phyloP scores from a whole-genome alignment of 495 filamentous ascomycete species.

The Penicillium desertorum region DNA sequence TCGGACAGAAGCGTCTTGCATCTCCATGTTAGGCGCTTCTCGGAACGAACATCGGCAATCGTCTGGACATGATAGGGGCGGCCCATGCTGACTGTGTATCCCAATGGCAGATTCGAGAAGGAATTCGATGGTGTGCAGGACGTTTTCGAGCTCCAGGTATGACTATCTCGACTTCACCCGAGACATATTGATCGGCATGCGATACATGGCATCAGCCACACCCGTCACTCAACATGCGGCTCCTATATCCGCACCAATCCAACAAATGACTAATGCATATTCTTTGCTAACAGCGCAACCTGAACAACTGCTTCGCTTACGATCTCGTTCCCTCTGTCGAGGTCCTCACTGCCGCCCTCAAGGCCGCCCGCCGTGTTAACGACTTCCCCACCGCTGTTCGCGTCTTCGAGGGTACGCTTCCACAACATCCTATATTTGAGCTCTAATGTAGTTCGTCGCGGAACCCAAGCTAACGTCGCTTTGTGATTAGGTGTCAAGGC shows the following conservation, averaged over 20 bases:
- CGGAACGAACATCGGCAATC: constrained; percentile 13
- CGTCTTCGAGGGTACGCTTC: constrained; percentile 85
- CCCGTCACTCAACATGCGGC: constrained; percentile 5
- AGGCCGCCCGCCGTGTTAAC: constrained; percentile 91
- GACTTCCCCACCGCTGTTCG: constrained; percentile 97
- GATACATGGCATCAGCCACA: constrained; percentile 12
- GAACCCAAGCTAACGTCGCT: constrained; percentile 16
- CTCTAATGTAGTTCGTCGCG: neutral
- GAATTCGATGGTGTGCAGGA: constrained; percentile 97
- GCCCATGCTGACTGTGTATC: constrained; percentile 22
- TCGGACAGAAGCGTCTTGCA: constrained; percentile 7
- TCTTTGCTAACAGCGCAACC: constrained; percentile 69
- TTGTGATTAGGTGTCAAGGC: constrained; percentile 80
- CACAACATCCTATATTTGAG: neutral
- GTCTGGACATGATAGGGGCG: constrained; percentile 10
- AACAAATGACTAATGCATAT: constrained; percentile 9
- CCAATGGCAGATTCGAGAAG: constrained; percentile 84
- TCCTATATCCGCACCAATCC: constrained; percentile 2
- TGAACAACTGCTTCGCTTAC: constrained; percentile 99
- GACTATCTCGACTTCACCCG: constrained; percentile 20
- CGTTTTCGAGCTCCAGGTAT: constrained; percentile 99
- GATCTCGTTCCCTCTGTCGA: constrained; percentile 95
- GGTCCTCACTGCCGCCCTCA: constrained; percentile 87
- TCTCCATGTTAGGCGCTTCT: constrained; percentile 12
- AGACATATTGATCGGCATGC: constrained; percentile 10